phyloP scores from a whole-genome alignment of 164 flowering plant species.

The Liquidambar formosana region DNA sequence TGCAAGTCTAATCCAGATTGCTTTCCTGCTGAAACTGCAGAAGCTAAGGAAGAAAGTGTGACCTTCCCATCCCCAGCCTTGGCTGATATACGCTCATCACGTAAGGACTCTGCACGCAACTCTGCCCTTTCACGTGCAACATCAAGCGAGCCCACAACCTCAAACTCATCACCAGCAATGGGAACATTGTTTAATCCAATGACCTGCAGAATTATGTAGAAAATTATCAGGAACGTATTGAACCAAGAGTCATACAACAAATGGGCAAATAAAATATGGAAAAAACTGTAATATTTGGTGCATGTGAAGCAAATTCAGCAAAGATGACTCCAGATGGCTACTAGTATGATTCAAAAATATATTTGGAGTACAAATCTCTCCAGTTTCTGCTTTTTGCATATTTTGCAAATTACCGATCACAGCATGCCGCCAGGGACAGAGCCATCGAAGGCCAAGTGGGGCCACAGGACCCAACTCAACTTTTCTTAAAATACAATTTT shows the following conservation, averaged over 20 bases:
- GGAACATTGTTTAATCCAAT: slow-evolving; percentile 87
- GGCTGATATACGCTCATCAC: slow-evolving; percentile 63
- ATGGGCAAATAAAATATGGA: too few species aligned
- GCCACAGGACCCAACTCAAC: too few species aligned
- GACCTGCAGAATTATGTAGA: slow-evolving; percentile 45
- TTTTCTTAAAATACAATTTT: too few species aligned
- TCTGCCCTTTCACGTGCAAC: slow-evolving; percentile 84
- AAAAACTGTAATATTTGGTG: too few species aligned
- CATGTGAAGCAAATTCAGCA: too few species aligned
- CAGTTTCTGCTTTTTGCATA: too few species aligned
- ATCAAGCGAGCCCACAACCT: slow-evolving; percentile 79
- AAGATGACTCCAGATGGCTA: too few species aligned
- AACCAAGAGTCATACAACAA: not conserved
- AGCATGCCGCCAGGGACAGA: too few species aligned
- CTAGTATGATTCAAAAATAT: too few species aligned
- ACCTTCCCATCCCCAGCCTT: slow-evolving; percentile 88
- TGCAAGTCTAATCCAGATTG: slow-evolving; percentile 83
- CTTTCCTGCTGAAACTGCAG: slow-evolving; percentile 75
- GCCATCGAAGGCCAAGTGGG: too few species aligned
- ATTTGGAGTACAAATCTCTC: too few species aligned
- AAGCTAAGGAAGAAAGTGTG: slow-evolving; percentile 89
- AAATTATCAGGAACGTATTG: not conserved
- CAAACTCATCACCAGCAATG: slow-evolving; percentile 90
- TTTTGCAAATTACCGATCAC: too few species aligned
- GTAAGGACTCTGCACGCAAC: slow-evolving; percentile 49